Evolutionary conservation across 257 asterid species (phyloP).

Genomic region (Salvia rosmarinus): DNA sequence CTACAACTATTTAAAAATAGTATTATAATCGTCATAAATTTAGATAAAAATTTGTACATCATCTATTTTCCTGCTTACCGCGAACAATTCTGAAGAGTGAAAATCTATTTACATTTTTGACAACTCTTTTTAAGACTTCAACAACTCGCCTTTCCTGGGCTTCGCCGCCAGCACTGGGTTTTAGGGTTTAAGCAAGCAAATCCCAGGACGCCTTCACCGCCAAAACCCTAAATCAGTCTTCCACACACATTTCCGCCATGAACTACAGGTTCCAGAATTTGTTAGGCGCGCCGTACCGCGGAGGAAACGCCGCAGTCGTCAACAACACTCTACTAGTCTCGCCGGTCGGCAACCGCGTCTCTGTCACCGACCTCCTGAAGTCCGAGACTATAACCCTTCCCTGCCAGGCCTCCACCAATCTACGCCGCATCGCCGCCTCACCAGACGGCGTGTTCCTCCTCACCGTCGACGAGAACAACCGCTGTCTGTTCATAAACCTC

Average conservation of each 20-base stretch:
- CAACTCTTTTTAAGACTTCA: not conserved
- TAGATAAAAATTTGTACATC: too few relatives aligned
- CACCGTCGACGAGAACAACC: conserved; percentile 87
- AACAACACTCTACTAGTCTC: conserved; percentile 66
- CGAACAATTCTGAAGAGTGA: too few relatives aligned
- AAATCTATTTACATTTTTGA: too few relatives aligned
- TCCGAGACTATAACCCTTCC: conserved; percentile 81
- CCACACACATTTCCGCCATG: conserved; percentile 45
- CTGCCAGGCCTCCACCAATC: conserved; percentile 81
- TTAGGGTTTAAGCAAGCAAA: conserved; percentile 42
- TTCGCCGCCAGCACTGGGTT: not conserved
- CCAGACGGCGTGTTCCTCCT: conserved; percentile 81
- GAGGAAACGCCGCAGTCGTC: conserved; percentile 72
- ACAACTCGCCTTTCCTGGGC: not conserved
- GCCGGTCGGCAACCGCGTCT: conserved; percentile 87
- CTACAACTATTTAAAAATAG: too few relatives aligned
- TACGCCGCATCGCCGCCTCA: conserved; percentile 81
- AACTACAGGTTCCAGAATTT: conserved; percentile 82
- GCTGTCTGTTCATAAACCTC: conserved; percentile 78
- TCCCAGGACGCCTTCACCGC: conserved; percentile 30
- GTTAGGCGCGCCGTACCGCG: conserved; percentile 97
- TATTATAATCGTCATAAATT: too few relatives aligned
- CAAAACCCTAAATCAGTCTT: conserved; percentile 24
- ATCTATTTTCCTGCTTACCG: too few relatives aligned
- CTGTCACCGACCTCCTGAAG: conserved; percentile 88